Evolutionary conservation across 2,329 filamentous ascomycete species (phyloP).

Genomic region (Exserohilum rostratum): DNA sequence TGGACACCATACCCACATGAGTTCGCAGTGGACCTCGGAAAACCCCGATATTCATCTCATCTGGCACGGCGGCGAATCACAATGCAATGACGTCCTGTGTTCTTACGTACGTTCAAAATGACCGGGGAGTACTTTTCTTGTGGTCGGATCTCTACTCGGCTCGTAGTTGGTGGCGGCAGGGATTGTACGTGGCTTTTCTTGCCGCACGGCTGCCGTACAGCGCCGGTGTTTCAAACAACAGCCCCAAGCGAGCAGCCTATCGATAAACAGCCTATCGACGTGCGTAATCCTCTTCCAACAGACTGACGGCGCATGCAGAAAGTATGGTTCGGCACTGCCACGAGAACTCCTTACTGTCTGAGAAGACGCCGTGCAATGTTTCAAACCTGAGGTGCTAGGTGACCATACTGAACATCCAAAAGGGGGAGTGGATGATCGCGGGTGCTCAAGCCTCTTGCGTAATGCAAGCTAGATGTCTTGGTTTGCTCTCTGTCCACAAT

Average conservation of each 20-base stretch:
- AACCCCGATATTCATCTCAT: slow-evolving; percentile 13
- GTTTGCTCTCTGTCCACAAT: neutral
- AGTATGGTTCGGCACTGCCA: slow-evolving; percentile 5
- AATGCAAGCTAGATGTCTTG: slow-evolving; percentile 9
- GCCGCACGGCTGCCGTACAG: slow-evolving; percentile 14
- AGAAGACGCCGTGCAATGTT: slow-evolving; percentile 6
- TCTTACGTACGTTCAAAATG: slow-evolving; percentile 17
- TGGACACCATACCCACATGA: neutral
- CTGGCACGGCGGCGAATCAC: slow-evolving; percentile 16
- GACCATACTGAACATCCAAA: neutral
- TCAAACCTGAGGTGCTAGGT: slow-evolving; percentile 3
- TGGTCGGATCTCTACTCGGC: slow-evolving; percentile 18
- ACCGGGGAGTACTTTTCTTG: slow-evolving; percentile 4
- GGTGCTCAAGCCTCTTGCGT: neutral
- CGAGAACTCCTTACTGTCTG: slow-evolving; percentile 3
- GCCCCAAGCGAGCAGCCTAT: slow-evolving; percentile 17
- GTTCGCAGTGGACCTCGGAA: slow-evolving; percentile 5
- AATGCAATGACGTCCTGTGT: slow-evolving; percentile 6
- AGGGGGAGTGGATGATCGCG: neutral
- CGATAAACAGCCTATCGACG: slow-evolving; percentile 22
- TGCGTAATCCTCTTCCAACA: slow-evolving; percentile 17
- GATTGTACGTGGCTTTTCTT: slow-evolving; percentile 10
- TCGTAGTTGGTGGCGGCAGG: slow-evolving; percentile 10
- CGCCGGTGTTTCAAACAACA: slow-evolving; percentile 27
- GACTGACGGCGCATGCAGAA: slow-evolving; percentile 4